A percentile compares a stretch with the other conserved stretches of the same genome.
Conservation (phyloP, 139 green algal species). For the Asterochloris erici region DNA sequence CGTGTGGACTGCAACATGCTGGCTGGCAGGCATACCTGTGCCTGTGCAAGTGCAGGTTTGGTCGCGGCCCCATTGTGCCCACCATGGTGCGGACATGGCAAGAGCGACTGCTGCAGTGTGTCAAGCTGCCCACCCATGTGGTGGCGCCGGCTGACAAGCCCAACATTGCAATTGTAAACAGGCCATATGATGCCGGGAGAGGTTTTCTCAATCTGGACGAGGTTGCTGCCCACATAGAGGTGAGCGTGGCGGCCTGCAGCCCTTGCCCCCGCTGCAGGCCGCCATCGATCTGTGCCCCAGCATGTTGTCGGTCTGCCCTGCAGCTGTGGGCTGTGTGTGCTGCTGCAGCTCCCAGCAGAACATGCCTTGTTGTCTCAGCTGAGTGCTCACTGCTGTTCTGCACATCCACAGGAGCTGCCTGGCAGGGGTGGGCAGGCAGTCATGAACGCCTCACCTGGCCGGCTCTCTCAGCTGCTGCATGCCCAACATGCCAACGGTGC, state of each 20-base stretch:
- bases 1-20: background rate
- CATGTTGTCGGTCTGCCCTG: too few species aligned
- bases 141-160: conserved; percentile 1
- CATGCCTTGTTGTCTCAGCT: too few species aligned
- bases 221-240: conserved; percentile 9
- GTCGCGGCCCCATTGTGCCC: conserved; percentile 1
- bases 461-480: background rate
- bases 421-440: too few species aligned
- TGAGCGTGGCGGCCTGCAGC: background rate
- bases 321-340: too few species aligned
- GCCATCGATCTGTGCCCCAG: too few species aligned
- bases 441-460: background rate
- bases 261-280: too few species aligned
- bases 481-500: background rate
- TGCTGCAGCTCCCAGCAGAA: too few species aligned
- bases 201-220: conserved; percentile 20
- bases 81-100: conserved; percentile 24
- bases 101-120: conserved; percentile 16
- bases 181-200: conserved; percentile 13
- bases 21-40: background rate
- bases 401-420: too few species aligned
- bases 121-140: conserved; percentile 7
- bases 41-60: background rate
- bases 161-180: conserved; percentile 21
- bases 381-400: too few species aligned